phyloP scores from a whole-genome alignment of 208 protist genomes.

The Leishmania lainsoni region DNA sequence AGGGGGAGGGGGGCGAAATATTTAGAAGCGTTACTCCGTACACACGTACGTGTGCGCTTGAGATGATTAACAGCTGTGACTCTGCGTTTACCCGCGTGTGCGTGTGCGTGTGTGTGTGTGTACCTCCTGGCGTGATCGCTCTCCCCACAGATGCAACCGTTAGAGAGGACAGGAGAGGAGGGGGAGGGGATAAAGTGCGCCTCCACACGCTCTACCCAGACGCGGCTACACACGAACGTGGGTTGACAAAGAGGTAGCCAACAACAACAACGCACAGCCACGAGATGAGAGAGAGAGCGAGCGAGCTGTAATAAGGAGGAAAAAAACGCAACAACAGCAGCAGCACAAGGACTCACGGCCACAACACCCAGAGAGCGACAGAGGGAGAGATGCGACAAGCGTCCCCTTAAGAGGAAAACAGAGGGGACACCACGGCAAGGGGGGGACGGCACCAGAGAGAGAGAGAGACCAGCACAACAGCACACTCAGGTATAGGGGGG shows the following conservation, averaged over 20 bases:
- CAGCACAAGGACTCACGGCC: background rate
- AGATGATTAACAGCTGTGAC: background rate
- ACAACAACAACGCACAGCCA: slow-evolving; percentile 14
- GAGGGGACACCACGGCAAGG: background rate
- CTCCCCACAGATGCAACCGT: background rate
- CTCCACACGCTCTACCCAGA: background rate
- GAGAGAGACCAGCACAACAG: background rate
- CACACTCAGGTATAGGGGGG: too few species aligned
- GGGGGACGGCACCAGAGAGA: background rate
- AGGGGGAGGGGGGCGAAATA: background rate
- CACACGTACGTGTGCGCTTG: background rate
- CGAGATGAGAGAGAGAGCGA: slow-evolving; percentile 6
- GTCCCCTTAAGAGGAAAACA: background rate
- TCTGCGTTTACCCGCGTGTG: too few species aligned
- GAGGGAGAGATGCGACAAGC: background rate
- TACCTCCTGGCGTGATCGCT: background rate
- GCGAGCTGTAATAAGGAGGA: background rate
- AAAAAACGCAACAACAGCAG: background rate
- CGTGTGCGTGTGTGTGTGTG: background rate
- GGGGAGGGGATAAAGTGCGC: background rate
- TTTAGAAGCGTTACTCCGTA: background rate
- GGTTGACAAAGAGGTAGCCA: background rate
- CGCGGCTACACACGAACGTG: background rate
- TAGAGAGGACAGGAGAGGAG: background rate
- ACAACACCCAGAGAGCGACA: background rate